Conservation (phyloP, 2,329 filamentous ascomycete genomes). For the Venturia aucupariae region DNA sequence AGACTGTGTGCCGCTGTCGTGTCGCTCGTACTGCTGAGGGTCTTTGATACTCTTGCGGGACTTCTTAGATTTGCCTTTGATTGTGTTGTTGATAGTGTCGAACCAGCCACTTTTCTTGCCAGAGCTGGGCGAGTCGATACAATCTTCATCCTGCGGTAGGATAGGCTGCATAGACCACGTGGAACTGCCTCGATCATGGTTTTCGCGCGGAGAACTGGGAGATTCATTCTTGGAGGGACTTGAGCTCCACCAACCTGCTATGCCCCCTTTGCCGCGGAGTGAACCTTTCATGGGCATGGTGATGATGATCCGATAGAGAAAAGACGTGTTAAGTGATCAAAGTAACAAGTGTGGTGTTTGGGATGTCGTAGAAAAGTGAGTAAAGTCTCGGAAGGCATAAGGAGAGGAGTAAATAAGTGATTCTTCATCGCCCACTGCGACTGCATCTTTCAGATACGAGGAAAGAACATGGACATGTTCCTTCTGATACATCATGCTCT, state of each 20-base stretch:
- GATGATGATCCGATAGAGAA: neutral
- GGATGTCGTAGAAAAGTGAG: neutral
- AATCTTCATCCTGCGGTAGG: neutral
- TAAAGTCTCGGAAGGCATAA: neutral
- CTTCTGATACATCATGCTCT: neutral
- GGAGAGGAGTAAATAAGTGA: neutral
- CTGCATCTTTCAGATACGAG: neutral
- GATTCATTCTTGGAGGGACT: neutral
- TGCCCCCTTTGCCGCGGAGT: neutral
- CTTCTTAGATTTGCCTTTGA: neutral
- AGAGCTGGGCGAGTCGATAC: neutral
- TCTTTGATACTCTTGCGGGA: neutral
- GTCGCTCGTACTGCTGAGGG: neutral
- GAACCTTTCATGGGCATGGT: neutral
- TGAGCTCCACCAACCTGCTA: neutral
- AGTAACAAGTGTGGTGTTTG: neutral
- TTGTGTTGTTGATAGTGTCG: neutral
- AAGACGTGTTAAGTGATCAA: conserved; percentile 4
- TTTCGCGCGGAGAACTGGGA: neutral
- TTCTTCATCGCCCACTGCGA: neutral
- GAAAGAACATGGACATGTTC: neutral
- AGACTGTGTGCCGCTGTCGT: neutral
- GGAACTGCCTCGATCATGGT: neutral
- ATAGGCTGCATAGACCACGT: neutral
- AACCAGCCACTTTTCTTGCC: neutral